Base-by-base conservation (phyloP, 2,329 filamentous ascomycete genomes). In the Blastomyces gilchristii region DNA sequence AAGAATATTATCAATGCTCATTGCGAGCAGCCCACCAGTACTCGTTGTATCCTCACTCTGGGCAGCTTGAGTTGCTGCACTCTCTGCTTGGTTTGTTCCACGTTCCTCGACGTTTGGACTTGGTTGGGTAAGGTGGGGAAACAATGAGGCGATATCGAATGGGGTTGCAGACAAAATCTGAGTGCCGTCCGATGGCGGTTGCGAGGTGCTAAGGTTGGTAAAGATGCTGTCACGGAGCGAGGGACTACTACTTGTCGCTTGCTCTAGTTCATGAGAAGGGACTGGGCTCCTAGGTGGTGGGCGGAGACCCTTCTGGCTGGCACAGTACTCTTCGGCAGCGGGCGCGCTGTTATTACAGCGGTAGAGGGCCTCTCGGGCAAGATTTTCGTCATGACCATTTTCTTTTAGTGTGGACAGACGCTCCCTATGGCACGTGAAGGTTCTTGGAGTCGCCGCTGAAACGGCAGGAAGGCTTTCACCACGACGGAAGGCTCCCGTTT, bases 311-410 rank as follows among this genome's bases (percentile, higher is more conserved):
- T 75, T 78, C 64, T 89, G 84, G 16, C 86, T 84, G 63, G 79
- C 80, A 71, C 89, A 94, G 72, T 97, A 97, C 63, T 94, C 89
- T 43, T 81, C 79, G 7, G 90, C 86, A 34, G 80, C 77, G 2
- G 77, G 73, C 4, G 75, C 69, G 61, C 83, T 82, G 63, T 90
- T 90, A 70, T 90, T 88, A 69, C 90, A 90, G 62, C 93, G 86
- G 73, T 90, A 97, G 0, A 94, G 78, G 39, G 90, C 91, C 75
- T 97, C 93, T 41, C 83, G 82, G 7, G 83, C 87, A 61, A 97
- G 79, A 14, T 85, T 83, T 53, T 82, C 78, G 25, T 85, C 80
- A 64, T 79, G 84, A 1, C 80, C 81, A 62, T 79, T 78, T 9
- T 80, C 78, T 37, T 75, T 71, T 16, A 80, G 68, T 11, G 70